phyloP scores from a whole-genome alignment of 23 red algal species.

The Gracilaria domingensis region DNA sequence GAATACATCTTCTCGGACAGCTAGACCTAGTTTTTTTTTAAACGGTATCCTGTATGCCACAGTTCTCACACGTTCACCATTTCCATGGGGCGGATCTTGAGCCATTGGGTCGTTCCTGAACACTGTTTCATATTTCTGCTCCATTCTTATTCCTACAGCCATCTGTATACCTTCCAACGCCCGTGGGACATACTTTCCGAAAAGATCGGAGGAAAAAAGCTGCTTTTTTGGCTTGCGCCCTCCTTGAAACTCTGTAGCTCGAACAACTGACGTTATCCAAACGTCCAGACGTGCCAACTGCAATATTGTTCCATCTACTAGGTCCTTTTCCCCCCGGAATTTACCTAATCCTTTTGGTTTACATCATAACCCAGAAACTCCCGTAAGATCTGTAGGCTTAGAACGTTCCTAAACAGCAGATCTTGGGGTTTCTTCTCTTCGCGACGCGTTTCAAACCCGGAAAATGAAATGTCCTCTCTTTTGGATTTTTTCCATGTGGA shows the following conservation, averaged over 20 bases:
- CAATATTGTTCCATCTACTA: too few species aligned
- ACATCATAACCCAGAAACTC: not conserved
- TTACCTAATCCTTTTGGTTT: not conserved
- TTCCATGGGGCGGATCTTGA: not conserved
- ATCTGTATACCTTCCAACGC: not conserved
- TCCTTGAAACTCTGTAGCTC: too few species aligned
- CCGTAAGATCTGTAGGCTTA: not conserved
- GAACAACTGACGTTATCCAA: not conserved
- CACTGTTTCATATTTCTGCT: not conserved
- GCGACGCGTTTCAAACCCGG: too few species aligned
- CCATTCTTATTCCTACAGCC: not conserved
- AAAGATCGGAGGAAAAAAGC: too few species aligned
- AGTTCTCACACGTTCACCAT: not conserved
- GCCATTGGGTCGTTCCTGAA: not conserved
- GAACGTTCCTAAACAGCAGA: too few species aligned
- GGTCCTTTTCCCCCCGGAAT: not conserved
- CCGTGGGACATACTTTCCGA: not conserved
- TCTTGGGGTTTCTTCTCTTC: too few species aligned
- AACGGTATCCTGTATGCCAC: too few species aligned
- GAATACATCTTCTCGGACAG: too few species aligned
- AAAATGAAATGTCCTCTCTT: too few species aligned
- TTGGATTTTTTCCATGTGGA: too few species aligned
- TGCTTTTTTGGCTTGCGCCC: too few species aligned
- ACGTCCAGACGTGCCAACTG: not conserved
- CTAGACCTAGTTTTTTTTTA: too few species aligned